Conservation (phyloP, 2,329 filamentous ascomycete species). For the Pseudogymnoascus sp. region DNA sequence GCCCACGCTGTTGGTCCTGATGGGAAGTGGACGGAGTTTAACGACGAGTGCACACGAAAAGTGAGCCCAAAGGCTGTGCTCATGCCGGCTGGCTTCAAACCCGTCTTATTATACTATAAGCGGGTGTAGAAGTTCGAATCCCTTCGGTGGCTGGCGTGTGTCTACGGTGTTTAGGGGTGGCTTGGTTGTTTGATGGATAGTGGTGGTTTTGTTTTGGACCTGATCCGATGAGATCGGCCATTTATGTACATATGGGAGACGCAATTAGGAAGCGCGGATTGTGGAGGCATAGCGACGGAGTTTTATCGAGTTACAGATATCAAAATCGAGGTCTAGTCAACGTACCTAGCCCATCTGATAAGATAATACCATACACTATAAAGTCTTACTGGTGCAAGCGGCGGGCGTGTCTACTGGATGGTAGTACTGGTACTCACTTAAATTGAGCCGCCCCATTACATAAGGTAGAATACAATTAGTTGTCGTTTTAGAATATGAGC, state of each 20-base stretch:
- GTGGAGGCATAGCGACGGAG: constrained; percentile 6
- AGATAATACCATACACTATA: neutral
- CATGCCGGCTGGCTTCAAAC: constrained; percentile 1
- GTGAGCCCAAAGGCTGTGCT: neutral
- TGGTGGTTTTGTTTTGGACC: neutral
- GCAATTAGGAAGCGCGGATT: neutral
- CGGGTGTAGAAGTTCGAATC: neutral
- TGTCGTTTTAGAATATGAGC: neutral
- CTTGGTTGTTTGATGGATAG: neutral
- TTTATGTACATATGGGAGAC: neutral
- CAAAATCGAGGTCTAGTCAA: neutral
- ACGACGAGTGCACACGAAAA: constrained; percentile 16
- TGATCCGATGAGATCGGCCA: neutral
- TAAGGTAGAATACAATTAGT: neutral
- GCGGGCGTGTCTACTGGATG: neutral
- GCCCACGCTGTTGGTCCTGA: constrained; percentile 17
- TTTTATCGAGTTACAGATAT: neutral
- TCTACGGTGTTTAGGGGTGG: neutral
- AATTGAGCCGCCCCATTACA: neutral
- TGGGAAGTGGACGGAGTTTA: constrained; percentile 19
- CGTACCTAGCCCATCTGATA: constrained; percentile 3
- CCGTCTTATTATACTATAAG: constrained; percentile 8
- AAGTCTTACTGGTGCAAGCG: neutral
- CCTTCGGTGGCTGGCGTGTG: neutral
- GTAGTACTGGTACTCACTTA: neutral